Conservation (phyloP, 2,329 filamentous ascomycete genomes). For the Didymella glomerata region DNA sequence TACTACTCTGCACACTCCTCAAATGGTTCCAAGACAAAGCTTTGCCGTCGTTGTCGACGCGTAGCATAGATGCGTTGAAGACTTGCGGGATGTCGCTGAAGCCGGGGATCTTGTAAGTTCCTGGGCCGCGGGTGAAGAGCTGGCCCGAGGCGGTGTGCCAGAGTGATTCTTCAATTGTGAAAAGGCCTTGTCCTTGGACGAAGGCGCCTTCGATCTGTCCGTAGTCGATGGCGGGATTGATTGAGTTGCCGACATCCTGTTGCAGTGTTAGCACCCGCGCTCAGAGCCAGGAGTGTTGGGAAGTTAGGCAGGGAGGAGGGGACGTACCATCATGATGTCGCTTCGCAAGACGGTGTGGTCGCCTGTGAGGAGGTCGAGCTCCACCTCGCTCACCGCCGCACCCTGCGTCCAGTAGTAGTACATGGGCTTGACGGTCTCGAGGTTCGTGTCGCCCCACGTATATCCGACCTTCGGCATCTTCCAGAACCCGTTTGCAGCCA, state of each 20-base stretch:
- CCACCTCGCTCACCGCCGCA: constrained; percentile 85
- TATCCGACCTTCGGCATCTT: constrained; percentile 97
- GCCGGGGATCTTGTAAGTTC: constrained; percentile 86
- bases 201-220: constrained; percentile 85
- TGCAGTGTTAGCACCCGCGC: background rate
- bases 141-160: constrained; percentile 70
- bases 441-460: constrained; percentile 70
- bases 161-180: constrained; percentile 77
- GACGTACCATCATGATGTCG: constrained; percentile 82
- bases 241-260: constrained; percentile 78
- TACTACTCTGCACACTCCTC: constrained; percentile 80
- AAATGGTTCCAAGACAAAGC: constrained; percentile 80
- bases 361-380: constrained; percentile 89
- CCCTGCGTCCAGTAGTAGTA: constrained; percentile 97
- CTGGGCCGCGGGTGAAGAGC: constrained; percentile 69
- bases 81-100: constrained; percentile 86
- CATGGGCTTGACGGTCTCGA: constrained; percentile 66
- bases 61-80: constrained; percentile 83
- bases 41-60: constrained; percentile 63
- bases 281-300: background rate
- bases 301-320: background rate
- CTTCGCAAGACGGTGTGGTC: constrained; percentile 88
- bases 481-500: constrained; percentile 95
- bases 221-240: constrained; percentile 81
- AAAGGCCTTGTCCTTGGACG: constrained; percentile 79